These are phyloP conservation scores for Speleostelium caveatum DNA, from an alignment of 78 protist genomes.

Conservation along the genomic window DNA sequence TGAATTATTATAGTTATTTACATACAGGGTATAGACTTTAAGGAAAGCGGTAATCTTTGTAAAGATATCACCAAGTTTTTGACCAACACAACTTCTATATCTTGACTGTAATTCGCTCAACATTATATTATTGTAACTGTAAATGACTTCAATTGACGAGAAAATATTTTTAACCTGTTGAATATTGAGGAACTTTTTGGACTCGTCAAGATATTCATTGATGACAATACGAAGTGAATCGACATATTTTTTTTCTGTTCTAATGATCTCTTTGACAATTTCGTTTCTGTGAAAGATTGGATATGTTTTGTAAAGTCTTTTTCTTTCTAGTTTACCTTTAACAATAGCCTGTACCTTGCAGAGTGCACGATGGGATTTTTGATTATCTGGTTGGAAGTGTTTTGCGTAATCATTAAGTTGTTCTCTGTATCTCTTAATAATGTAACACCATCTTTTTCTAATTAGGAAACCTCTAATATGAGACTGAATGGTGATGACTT, in stretches of 20 bases:
- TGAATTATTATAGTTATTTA: conserved; percentile 71
- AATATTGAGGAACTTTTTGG: conserved; percentile 16
- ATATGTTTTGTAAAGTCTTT: conserved; percentile 11
- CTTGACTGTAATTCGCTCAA: conserved; percentile 39
- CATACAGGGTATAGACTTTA: conserved; percentile 81
- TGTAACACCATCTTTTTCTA: not conserved
- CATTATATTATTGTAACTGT: conserved; percentile 31
- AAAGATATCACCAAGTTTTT: conserved; percentile 78
- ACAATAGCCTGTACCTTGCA: conserved; percentile 27
- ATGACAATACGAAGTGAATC: conserved; percentile 16
- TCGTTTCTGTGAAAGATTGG: conserved; percentile 73
- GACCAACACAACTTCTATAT: conserved; percentile 13
- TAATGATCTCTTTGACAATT: conserved; percentile 62
- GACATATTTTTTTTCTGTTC: conserved; percentile 65
- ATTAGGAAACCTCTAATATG: conserved; percentile 34
- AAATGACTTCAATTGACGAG: conserved; percentile 63
- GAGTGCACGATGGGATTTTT: conserved; percentile 44
- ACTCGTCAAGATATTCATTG: conserved; percentile 16
- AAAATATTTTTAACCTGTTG: conserved; percentile 53
- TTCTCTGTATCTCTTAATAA: not conserved
- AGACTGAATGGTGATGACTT: conserved; percentile 23
- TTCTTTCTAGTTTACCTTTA: conserved; percentile 52
- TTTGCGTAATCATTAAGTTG: not conserved
- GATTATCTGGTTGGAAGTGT: conserved; percentile 12
- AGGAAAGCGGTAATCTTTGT: conserved; percentile 28